Evolutionary conservation across 306 rosid genomes (phyloP).

Genomic region (Vigna trinervia): DNA sequence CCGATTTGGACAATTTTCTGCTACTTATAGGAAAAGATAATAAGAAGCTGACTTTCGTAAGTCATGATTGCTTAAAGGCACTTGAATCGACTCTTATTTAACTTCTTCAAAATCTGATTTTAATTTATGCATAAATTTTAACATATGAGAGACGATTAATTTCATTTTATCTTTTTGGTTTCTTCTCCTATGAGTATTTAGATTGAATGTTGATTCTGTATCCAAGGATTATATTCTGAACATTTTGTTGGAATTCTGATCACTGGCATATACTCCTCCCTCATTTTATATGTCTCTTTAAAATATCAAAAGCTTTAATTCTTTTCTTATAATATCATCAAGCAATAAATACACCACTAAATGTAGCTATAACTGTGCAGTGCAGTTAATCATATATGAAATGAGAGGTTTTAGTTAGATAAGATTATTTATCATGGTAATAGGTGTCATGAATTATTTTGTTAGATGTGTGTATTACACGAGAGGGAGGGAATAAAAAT

Average conservation of each 20-base stretch:
- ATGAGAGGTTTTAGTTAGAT: not conserved
- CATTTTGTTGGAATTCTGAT: not conserved
- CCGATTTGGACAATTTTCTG: too few species aligned
- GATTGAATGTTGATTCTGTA: constrained; percentile 8
- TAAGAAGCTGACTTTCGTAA: not conserved
- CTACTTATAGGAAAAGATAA: not conserved
- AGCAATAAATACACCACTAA: not conserved
- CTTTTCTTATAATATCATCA: not conserved
- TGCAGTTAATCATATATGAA: not conserved
- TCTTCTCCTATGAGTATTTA: not conserved
- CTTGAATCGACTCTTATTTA: not conserved
- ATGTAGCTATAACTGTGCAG: not conserved
- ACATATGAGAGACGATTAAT: not conserved
- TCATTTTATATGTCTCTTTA: not conserved
- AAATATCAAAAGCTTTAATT: not conserved
- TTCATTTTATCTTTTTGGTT: not conserved
- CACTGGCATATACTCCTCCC: not conserved
- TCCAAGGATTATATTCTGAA: not conserved
- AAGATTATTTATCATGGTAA: not conserved
- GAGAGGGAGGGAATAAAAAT: not conserved
- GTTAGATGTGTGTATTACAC: not conserved
- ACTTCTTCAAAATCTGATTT: too few species aligned
- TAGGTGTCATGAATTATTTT: not conserved
- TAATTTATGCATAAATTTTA: too few species aligned
- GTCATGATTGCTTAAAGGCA: not conserved